Base-by-base conservation (phyloP, 116 monocot genomes). In the Cymodocea nodosa region DNA sequence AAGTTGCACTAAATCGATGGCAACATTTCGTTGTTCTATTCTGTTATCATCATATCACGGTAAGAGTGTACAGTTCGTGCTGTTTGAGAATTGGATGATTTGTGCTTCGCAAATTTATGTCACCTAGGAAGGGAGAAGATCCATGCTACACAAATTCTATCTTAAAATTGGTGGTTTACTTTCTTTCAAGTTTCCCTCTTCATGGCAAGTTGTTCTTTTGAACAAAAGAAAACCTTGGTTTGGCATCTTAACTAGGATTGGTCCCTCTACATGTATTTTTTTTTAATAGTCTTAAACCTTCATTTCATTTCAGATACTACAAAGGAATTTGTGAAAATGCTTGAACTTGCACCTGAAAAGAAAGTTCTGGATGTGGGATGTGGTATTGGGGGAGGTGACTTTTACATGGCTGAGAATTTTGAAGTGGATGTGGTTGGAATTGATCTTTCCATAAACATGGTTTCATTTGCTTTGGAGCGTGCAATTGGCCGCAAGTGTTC, bases 351-450 rank as follows among this genome's bases (percentile, higher is more conserved):
- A 66, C 70, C 81, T 17, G 97, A 85, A 35, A 85, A 91, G 66
- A 91, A 82, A 70, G 82, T 98, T 48, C 85, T 98, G 40, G 97
- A 98, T 71, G 97, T 98, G 19, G 97, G 97, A 50, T 98, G 97
- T 77, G 97, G 97, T 35, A 91, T 98, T 53, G 97, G 97, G 13
- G 97, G 97, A 61, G 97, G 97, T 66, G 97, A 97, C 69, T 97
- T 91, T 63, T 91, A 91, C 75, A 97, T 97, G 91, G 85, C 97
- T 53, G 88, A 97, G 9, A 86, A 81, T 60, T 97, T 88, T 73
- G 88, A 88, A 74, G 97, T 80, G 15, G 83, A 97, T 73, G 97
- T 97, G n/a, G 59, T 85, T 53, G 97, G 91, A 25, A 88, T 97
- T 64, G 97, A 91, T 72, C 91, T 97, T 62, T 97, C 97, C 11